A percentile compares a stretch with the other conserved stretches of the same genome.
Conservation (phyloP, 176 grass and related monocot species). For the Avena atlantica region DNA sequence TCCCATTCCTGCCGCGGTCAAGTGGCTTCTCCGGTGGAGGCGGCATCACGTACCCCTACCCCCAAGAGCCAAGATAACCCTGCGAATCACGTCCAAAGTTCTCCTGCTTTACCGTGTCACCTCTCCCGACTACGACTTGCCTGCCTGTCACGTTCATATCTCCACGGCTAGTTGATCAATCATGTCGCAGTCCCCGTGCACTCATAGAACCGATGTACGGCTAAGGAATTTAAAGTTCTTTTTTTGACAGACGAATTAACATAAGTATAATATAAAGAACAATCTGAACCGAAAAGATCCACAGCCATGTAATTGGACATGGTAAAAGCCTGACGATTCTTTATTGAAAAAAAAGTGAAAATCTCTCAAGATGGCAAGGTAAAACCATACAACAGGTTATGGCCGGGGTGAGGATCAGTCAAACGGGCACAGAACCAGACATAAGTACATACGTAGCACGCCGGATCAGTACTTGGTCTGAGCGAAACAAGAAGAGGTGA, state of each 20-base stretch:
- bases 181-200: not conserved
- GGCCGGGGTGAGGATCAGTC: not conserved
- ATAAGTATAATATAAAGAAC: not conserved
- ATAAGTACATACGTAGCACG: not conserved
- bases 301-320: not conserved
- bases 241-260: not conserved
- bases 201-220: not conserved
- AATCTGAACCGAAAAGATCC: not conserved
- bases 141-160: not conserved
- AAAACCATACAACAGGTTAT: conserved; percentile 19
- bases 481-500: not conserved
- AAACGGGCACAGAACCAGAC: not conserved
- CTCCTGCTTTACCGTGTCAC: not conserved
- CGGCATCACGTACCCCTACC: conserved; percentile 28
- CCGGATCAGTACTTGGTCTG: not conserved
- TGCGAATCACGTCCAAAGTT: conserved; percentile 40
- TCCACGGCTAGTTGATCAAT: conserved; percentile 1
- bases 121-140: not conserved
- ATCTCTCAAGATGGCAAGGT: conserved; percentile 9
- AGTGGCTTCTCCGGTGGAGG: conserved; percentile 50
- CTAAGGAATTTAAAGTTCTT: not conserved
- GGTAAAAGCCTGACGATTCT: not conserved
- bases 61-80: conserved; percentile 28
- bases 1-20: not conserved
- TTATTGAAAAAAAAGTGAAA: not conserved